Evolutionary conservation across 176 grass and related monocot species (phyloP), one percentile per base, ranked within the genome.

Genomic region (Oryza rufipogon): DNA sequence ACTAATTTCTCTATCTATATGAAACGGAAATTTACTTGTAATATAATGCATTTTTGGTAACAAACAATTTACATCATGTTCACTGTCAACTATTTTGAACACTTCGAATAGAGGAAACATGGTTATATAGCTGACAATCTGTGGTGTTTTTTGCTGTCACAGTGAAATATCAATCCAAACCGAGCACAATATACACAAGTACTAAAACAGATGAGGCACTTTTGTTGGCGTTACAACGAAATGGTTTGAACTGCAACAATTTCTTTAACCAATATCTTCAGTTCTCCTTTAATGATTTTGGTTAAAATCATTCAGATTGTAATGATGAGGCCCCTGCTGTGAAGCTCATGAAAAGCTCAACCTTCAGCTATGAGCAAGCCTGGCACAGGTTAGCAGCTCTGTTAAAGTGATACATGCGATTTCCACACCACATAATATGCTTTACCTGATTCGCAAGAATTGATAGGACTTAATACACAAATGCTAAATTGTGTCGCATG

Each of bases 341-440:
- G 88, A 98, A 93, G 83, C 91, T 98, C 49, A 74, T 95, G 84
- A 88, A 90, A 84, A 98, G 95, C 89, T 98, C 95, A 81, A 91
- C 78, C 80, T 98, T 98, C 89, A 93, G 89, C 61, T 95, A 98
- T 80, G 95, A 98, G 82, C 95, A 98, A 91, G 92, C 95, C 63
- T 98, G 92, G 95, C 92, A 98, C 85, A 98, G 92, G 95, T 95
- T 81, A 75, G 78, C 44, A 80, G 51, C 14, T 70, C 63, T 80
- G 19, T 75, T 89, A 49, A 54, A 30, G 49, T 75, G 56, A 68
- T 38, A 41, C 38, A 52, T 71, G 30, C 30, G 30, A 32, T 32
- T 32, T 32, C 30, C 30, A 32, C 30, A 32, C 30, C 30, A 32
- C 30, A 2, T 32, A 32, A 32, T 32, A 32, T 32, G 38, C 75